These are phyloP conservation scores for Annulohypoxylon nitens DNA, from an alignment of 495 filamentous ascomycete genomes.

Conservation along the genomic window DNA sequence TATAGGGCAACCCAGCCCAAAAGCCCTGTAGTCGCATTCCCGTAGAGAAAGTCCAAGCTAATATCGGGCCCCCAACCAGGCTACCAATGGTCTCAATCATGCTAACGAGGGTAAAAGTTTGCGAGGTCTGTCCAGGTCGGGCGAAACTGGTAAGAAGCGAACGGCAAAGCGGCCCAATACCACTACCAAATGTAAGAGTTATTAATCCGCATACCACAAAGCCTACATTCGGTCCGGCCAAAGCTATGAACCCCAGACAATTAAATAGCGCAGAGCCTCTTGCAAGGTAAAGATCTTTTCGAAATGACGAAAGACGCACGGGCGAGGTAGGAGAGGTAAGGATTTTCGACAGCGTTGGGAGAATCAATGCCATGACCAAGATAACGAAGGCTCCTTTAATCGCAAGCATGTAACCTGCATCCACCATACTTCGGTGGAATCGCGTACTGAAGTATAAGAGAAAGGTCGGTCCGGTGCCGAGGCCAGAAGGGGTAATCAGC, in stretches of 20 bases:
- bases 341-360: constrained; percentile 54
- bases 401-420: constrained; percentile 67
- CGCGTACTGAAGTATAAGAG: constrained; percentile 71
- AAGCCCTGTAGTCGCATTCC: constrained; percentile 63
- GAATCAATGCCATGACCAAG: constrained; percentile 60
- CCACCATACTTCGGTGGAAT: constrained; percentile 67
- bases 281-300: too few relatives aligned
- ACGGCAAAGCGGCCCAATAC: constrained; percentile 45
- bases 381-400: constrained; percentile 65
- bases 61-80: constrained; percentile 63
- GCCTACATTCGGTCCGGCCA: too few relatives aligned
- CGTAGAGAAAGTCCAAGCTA: constrained; percentile 67
- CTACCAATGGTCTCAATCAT: constrained; percentile 58
- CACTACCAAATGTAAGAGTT: not conserved
- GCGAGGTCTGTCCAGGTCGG: constrained; percentile 59
- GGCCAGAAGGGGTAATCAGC: constrained; percentile 63
- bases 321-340: constrained; percentile 45
- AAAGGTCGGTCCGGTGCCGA: constrained; percentile 64
- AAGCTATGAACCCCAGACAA: not conserved
- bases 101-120: constrained; percentile 49
- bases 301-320: constrained; percentile 54
- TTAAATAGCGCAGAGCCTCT: constrained; percentile 44
- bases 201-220: too few relatives aligned
- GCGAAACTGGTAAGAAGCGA: constrained; percentile 67
- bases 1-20: constrained; percentile 68